Evolutionary conservation across 495 filamentous ascomycete genomes (phyloP).

Genomic region (Aspergillus affinis): DNA sequence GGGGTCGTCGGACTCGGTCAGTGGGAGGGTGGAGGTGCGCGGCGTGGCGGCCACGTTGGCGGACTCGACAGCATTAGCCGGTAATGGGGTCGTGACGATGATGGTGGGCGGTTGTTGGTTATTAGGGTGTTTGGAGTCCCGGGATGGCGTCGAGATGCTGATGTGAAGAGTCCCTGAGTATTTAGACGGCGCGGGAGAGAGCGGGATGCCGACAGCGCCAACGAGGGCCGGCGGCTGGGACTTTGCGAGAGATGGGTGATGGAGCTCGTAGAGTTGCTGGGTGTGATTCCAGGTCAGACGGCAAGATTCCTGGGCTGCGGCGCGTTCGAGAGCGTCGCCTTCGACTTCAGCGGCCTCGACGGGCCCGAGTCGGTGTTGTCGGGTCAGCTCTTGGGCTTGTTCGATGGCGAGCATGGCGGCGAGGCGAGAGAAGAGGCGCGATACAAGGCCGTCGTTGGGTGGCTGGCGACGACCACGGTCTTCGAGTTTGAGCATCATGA

Average conservation of each 20-base stretch:
- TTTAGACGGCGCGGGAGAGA: conserved; percentile 53
- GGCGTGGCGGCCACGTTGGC: conserved; percentile 41
- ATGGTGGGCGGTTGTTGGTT: conserved; percentile 39
- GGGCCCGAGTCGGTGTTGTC: conserved; percentile 39
- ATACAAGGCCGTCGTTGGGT: conserved; percentile 68
- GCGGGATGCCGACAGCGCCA: conserved; percentile 57
- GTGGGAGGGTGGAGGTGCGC: conserved; percentile 43
- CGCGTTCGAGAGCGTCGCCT: conserved; percentile 57
- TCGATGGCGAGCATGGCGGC: conserved; percentile 72
- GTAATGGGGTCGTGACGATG: conserved; percentile 40
- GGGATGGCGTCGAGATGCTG: conserved; percentile 38
- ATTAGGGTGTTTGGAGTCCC: conserved; percentile 8
- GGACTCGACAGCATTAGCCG: conserved; percentile 35
- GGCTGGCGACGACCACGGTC: conserved; percentile 54
- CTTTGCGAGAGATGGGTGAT: conserved; percentile 59
- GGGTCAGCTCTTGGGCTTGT: conserved; percentile 49
- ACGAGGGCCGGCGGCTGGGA: conserved; percentile 49
- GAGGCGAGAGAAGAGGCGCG: conserved; percentile 67
- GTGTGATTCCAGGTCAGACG: conserved; percentile 69
- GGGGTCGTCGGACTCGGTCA: conserved; percentile 42
- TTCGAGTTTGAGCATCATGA: conserved; percentile 61
- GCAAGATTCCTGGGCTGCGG: conserved; percentile 70
- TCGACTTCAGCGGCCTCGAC: conserved; percentile 49
- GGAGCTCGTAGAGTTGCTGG: conserved; percentile 63
- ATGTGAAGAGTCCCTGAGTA: conserved; percentile 40